Evolutionary conservation across 306 rosid genomes (phyloP).

Genomic region (Quercus berberidifolia): DNA sequence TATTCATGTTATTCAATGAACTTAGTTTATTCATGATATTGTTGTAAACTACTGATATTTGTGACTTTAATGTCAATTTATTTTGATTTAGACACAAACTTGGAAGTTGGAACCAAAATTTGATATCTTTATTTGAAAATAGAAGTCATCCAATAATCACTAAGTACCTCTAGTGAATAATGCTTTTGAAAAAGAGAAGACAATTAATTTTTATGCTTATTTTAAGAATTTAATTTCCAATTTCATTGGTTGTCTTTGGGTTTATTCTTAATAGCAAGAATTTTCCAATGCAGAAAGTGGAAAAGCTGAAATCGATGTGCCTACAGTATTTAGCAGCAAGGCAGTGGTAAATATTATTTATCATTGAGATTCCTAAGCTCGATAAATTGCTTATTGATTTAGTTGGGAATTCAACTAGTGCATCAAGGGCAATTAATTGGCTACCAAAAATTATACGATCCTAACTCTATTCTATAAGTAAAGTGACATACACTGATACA

Average conservation of each 20-base stretch:
- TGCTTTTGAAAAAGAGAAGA: not conserved
- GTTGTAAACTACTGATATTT: not conserved
- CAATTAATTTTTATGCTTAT: not conserved
- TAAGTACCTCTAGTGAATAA: not conserved
- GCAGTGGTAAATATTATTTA: slow-evolving; percentile 78
- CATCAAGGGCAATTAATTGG: slow-evolving; percentile 46
- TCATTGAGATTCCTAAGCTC: slow-evolving; percentile 45
- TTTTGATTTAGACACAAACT: not conserved
- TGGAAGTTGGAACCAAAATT: not conserved
- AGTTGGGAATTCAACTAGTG: slow-evolving; percentile 37
- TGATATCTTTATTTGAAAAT: not conserved
- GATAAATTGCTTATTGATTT: slow-evolving; percentile 43
- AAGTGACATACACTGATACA: slow-evolving; percentile 24
- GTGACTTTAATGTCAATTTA: not conserved
- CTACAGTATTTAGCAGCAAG: slow-evolving; percentile 87
- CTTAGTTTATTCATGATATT: not conserved
- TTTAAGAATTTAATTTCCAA: too few species aligned
- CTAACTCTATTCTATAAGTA: slow-evolving; percentile 5
- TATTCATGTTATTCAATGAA: not conserved
- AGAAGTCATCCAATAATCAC: not conserved
- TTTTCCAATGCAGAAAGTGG: too few species aligned
- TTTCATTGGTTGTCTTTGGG: too few species aligned
- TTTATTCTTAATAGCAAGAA: too few species aligned
- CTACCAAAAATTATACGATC: too few species aligned
- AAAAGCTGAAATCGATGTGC: slow-evolving; percentile 11